These are phyloP conservation scores for Saccharomycopsis guyanensis DNA, from an alignment of 805 yeast genomes.

Conservation along the genomic window DNA sequence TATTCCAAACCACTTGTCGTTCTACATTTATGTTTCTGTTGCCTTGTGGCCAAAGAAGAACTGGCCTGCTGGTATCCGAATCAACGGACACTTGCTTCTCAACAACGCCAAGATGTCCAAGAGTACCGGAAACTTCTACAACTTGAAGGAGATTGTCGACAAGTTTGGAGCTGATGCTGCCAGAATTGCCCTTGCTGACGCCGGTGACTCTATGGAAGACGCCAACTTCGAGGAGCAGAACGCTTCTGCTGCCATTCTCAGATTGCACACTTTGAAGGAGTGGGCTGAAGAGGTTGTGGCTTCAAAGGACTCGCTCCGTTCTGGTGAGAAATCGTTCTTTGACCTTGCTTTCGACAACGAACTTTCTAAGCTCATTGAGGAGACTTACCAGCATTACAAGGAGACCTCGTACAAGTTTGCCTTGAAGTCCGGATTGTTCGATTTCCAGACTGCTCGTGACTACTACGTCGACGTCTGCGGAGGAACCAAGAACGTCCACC, in stretches of 20 bases:
- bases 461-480: slow-evolving; percentile 75
- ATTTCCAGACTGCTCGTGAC: slow-evolving; percentile 92
- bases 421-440: slow-evolving; percentile 84
- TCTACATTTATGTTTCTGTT: slow-evolving; percentile 87
- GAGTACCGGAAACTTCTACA: slow-evolving; percentile 94
- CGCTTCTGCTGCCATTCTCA: slow-evolving; percentile 95
- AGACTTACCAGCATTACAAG: slow-evolving; percentile 62
- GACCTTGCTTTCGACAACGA: slow-evolving; percentile 91
- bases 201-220: slow-evolving; percentile 96
- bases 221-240: slow-evolving; percentile 95
- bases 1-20: slow-evolving; percentile 94
- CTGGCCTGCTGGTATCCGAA: slow-evolving; percentile 95
- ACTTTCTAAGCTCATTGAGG: slow-evolving; percentile 73
- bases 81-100: slow-evolving; percentile 90
- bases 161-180: slow-evolving; percentile 98
- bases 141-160: slow-evolving; percentile 71
- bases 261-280: slow-evolving; percentile 85
- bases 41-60: slow-evolving; percentile 83
- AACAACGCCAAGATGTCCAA: slow-evolving; percentile 98
- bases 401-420: slow-evolving; percentile 80
- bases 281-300: slow-evolving; percentile 82
- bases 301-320: slow-evolving; percentile 45
- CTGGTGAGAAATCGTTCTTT: slow-evolving; percentile 56
- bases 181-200: slow-evolving; percentile 96
- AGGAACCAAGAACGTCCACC: slow-evolving; percentile 60